Evolutionary conservation across 768 basidiomycete genomes (phyloP).

Genomic region (Sporobolomyces phaffii): DNA sequence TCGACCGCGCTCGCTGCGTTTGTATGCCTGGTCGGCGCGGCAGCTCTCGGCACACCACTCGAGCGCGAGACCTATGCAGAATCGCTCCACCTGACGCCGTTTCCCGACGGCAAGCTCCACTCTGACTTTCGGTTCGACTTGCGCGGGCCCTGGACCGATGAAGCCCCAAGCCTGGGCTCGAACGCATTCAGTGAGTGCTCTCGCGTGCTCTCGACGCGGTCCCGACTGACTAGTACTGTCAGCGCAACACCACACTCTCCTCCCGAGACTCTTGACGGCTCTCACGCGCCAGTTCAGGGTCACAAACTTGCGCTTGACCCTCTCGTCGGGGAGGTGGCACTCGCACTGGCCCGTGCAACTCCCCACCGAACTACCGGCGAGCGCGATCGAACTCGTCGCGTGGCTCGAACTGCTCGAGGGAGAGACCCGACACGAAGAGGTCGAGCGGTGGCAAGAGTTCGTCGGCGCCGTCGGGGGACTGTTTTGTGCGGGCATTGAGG

Average conservation of each 20-base stretch:
- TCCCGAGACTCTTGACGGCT: conserved; percentile 79
- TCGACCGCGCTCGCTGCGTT: neutral
- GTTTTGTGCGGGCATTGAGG: conserved; percentile 63
- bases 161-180: conserved; percentile 51
- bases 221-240: too few relatives aligned
- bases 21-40: neutral
- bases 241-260: conserved; percentile 64
- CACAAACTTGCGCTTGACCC: conserved; percentile 76
- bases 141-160: conserved; percentile 30
- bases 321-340: conserved; percentile 90
- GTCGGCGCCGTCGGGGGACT: conserved; percentile 85
- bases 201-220: too few relatives aligned
- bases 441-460: conserved; percentile 65
- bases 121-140: conserved; percentile 76
- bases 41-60: neutral
- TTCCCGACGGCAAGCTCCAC: conserved; percentile 75
- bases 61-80: conserved; percentile 51
- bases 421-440: conserved; percentile 12
- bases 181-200: conserved; percentile 23
- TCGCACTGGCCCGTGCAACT: conserved; percentile 22
- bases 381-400: conserved; percentile 66
- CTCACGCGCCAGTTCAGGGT: conserved; percentile 78
- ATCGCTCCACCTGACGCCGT: conserved; percentile 55
- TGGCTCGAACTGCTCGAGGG: conserved; percentile 67
- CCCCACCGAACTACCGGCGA: neutral